These are phyloP conservation scores for Cadophora gregata DNA, from an alignment of 2,329 filamentous ascomycete genomes.

Conservation along the genomic window DNA sequence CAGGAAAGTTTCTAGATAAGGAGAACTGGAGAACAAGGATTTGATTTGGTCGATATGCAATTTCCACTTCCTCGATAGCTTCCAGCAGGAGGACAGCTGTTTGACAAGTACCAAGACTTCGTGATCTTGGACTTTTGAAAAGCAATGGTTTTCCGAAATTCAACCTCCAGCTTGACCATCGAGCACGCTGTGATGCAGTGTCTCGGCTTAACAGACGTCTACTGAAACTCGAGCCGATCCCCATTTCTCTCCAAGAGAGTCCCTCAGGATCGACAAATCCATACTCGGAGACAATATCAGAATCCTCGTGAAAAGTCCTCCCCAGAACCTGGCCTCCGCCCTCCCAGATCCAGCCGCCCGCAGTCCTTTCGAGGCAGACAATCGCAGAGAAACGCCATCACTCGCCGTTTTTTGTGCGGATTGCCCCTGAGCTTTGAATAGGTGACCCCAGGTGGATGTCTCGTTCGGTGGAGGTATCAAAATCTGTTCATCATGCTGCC, in stretches of 20 bases:
- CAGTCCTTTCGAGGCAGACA: not conserved
- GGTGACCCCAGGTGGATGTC: not conserved
- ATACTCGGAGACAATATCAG: not conserved
- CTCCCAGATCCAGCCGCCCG: not conserved
- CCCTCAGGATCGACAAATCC: not conserved
- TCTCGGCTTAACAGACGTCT: no score
- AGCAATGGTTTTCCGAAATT: no score
- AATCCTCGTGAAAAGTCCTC: no score
- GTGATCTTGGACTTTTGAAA: not conserved
- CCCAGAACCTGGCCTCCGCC: no score
- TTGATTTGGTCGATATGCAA: not conserved
- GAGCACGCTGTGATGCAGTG: no score
- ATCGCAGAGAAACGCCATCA: not conserved
- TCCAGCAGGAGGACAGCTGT: not conserved
- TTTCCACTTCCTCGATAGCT: not conserved
- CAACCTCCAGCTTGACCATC: no score
- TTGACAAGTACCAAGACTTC: not conserved
- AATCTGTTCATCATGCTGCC: constrained; percentile 34
- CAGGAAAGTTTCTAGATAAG: no score
- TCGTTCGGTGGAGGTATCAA: constrained; percentile 25
- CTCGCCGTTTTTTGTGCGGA: not conserved
- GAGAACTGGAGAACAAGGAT: no score
- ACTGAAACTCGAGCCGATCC: no score
- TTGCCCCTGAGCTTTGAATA: not conserved
- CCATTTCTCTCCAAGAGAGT: no score